These are phyloP conservation scores for Acanthamoeba royreba DNA, from an alignment of 208 protist species.

Conservation along the genomic window DNA sequence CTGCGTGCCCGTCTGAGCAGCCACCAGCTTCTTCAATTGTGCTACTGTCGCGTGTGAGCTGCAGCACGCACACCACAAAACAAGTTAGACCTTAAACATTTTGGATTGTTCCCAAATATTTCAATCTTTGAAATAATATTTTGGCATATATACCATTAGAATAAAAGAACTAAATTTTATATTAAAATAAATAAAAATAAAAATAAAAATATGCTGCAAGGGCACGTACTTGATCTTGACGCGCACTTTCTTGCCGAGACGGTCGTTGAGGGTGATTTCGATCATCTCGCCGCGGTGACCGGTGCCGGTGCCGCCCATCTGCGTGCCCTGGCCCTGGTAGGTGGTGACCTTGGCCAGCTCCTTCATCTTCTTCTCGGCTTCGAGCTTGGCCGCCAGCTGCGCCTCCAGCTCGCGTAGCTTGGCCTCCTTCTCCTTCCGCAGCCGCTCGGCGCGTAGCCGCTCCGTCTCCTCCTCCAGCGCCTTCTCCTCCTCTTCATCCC, in stretches of 20 bases:
- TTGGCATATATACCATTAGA: no score
- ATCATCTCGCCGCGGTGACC: slow-evolving; percentile 66
- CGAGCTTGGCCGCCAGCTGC: not conserved
- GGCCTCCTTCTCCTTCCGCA: not conserved
- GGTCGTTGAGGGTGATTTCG: slow-evolving; percentile 81
- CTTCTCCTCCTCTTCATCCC: no score
- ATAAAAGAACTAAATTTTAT: not conserved
- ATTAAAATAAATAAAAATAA: slow-evolving; percentile 68
- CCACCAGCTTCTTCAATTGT: slow-evolving; percentile 83
- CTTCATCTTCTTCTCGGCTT: not conserved
- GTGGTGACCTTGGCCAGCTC: not conserved
- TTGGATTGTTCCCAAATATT: no score
- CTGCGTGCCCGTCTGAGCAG: slow-evolving; percentile 80
- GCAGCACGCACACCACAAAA: no score
- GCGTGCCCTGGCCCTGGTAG: not conserved
- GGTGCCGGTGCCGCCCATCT: not conserved
- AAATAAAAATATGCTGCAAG: not conserved
- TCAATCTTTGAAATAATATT: no score
- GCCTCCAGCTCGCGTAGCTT: not conserved
- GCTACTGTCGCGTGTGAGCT: slow-evolving; percentile 82
- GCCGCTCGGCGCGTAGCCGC: not conserved
- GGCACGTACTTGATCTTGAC: not conserved
- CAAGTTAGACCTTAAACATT: no score
- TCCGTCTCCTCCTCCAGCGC: not conserved
- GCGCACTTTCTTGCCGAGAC: slow-evolving; percentile 78